Percentiles rank a stretch among this genome's conserved stretches.
These are phyloP conservation scores for Stagonosporopsis rhizophila DNA, from an alignment of 2,329 filamentous ascomycete genomes.

Conservation along the genomic window DNA sequence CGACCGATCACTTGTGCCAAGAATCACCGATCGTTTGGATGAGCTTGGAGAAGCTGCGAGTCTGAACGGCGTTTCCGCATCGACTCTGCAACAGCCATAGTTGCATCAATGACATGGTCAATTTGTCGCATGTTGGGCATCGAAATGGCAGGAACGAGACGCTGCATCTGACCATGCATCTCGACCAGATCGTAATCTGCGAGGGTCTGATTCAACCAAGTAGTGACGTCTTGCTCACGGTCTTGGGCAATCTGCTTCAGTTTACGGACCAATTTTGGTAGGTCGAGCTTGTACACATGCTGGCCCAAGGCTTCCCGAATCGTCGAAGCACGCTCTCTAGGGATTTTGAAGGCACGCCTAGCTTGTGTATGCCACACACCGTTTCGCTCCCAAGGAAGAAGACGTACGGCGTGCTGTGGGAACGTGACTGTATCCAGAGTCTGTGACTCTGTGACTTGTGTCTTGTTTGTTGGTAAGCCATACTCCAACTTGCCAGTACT, in stretches of 20 bases:
- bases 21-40: not conserved
- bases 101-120: not conserved
- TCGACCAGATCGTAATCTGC: conserved; percentile 3
- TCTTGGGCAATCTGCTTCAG: not conserved
- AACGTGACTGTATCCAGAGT: conserved; percentile 19
- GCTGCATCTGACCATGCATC: not conserved
- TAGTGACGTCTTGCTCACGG: not conserved
- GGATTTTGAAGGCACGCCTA: not conserved
- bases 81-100: not conserved
- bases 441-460: not conserved
- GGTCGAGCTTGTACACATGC: not conserved
- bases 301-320: not conserved
- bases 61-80: not conserved
- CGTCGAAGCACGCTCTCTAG: not conserved
- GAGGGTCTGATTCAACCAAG: not conserved
- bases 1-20: not conserved
- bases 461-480: no score
- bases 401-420: conserved; percentile 3
- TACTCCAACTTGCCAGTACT: not conserved
- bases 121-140: conserved; percentile 2
- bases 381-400: conserved; percentile 20
- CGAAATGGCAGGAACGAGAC: not conserved
- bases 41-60: not conserved
- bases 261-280: not conserved
- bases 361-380: conserved; percentile 13